Base-by-base conservation (phyloP, 2,329 filamentous ascomycete species). In the Sarocladiaceae sp. region DNA sequence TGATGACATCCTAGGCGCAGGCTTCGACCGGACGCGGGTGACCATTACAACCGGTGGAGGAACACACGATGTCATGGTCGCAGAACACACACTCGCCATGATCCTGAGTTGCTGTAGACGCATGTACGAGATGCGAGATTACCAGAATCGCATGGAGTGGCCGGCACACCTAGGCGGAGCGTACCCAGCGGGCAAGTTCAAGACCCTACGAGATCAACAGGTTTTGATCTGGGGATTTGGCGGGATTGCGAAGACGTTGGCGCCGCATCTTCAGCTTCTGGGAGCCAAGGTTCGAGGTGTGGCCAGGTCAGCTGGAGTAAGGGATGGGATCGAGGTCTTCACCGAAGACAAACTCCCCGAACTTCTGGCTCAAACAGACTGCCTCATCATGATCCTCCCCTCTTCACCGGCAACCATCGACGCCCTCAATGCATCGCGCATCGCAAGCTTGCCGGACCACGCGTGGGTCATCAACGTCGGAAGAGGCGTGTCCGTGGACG, bases 361-460 rank as follows among this genome's bases (percentile, higher is more conserved):
- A 52, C 61, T 82, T 26, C 67, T 83, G 29, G 66, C 71, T 15
- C 58, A 71, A 60, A 82, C 79, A 0, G 80, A 83, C 59, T 79
- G 78, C 1, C 67, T 83, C 22, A 78, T 83, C 55, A 83, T 83
- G 80, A 82, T 82, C 55, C 66, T 82, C 36, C 79, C 79, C 0
- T 79, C 79, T 0, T 72, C 72, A 29, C 73, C 72, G 4, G 66
- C 68, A 29, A 82, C 79, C 25, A 66, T 65, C 50, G 66, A 82
- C 57, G 77, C 69, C 2, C 67, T 82, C 52, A 76, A 75, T 58
- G 70, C 67, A 29, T 74, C 77, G 63, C 62, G 76, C 12, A 58
- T 82, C 46, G 66, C 63, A 54, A 57, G 74, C 33, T 64, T 82
- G 54, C 79, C 79, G n/a, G 71, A 70, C 52, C 79, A 82, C 62